Percentiles rank a stretch among this genome's conserved stretches.
Evolutionary conservation across 176 grass and related monocot genomes (phyloP).

Genomic region (Ensete ventricosum): DNA sequence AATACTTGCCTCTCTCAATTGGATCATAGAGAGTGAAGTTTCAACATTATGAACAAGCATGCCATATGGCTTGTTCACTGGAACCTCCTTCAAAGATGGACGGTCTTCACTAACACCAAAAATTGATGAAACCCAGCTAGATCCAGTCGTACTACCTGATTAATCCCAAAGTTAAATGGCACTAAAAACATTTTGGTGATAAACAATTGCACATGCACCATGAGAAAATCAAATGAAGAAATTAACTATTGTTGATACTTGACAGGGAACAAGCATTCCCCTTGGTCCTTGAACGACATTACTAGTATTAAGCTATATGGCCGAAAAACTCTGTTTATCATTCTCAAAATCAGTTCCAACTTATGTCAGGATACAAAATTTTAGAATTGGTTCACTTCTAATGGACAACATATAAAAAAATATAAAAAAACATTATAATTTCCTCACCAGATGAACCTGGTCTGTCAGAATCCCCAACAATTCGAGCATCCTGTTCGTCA

Average conservation of each 20-base stretch:
- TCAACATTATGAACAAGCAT: constrained; percentile 31
- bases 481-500: constrained; percentile 29
- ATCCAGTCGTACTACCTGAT: constrained; percentile 30
- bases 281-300: not conserved
- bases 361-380: not conserved
- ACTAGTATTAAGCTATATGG: not conserved
- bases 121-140: constrained; percentile 41
- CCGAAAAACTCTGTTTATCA: not conserved
- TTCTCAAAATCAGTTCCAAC: not conserved
- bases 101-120: constrained; percentile 29
- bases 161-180: constrained; percentile 10
- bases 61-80: constrained; percentile 26
- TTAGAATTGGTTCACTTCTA: not conserved
- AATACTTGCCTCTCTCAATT: constrained; percentile 61
- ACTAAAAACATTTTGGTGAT: not conserved
- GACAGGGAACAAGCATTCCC: not conserved
- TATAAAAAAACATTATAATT: not conserved
- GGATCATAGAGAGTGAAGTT: constrained; percentile 39
- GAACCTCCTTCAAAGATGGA: constrained; percentile 30
- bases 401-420: not conserved
- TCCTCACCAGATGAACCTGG: constrained; percentile 25
- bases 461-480: constrained; percentile 28
- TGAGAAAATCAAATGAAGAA: no score
- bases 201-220: no score
- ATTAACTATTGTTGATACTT: not conserved